Base-by-base conservation (phyloP, 2,329 filamentous ascomycete species). In the Triangularia verruculosa region DNA sequence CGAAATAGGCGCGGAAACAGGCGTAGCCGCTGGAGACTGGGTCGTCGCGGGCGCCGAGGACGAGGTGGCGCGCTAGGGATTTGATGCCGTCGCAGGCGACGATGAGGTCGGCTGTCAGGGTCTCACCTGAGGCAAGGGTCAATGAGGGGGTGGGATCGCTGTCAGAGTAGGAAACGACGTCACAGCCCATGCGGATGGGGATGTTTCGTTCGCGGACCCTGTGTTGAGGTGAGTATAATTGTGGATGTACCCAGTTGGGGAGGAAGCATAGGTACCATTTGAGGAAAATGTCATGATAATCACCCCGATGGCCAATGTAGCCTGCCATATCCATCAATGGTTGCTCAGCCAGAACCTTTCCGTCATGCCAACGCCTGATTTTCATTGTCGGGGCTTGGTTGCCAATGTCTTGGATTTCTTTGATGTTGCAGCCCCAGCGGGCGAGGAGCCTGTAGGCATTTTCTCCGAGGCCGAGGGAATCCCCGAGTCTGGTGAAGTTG, bases 21-120 rank as follows among this genome's bases (percentile, higher is more conserved):
- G 82, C 82, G 66, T 84, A 85, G 0, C 83, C 82, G 59, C 78
- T 80, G 32, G 78, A 80, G 69, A 83, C 83, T 0, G 81, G 81
- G 56, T 80, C 80, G 64, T 83, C 82, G 43, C 78, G 75, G 30
- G 82, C 83, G 1, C 82, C 82, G 3, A 84, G 75, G 3, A 85
- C 82, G 1, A 84, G 74, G 61, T 79, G 78, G 28, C 82, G 73
- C 0, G 82, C 80, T 30, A 80, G 79, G 34, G 79, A 82, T 64
- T 83, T 79, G 60, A 84, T 83, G 6, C 82, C 77, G 70, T 85
- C 83, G 25, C 80, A 81, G 4, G 80, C 83, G 5, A 85, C 72
- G 2, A 85, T 77, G 0, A 84, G 68, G 68, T 85, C 81, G 0
- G 79, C 82, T 1, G 68, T 60, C 63, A 79, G 76, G 22, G 74